A percentile compares a stretch with the other conserved stretches of the same genome.
phyloP scores from a whole-genome alignment of 768 basidiomycete genomes.

The Lyophyllum atratum region DNA sequence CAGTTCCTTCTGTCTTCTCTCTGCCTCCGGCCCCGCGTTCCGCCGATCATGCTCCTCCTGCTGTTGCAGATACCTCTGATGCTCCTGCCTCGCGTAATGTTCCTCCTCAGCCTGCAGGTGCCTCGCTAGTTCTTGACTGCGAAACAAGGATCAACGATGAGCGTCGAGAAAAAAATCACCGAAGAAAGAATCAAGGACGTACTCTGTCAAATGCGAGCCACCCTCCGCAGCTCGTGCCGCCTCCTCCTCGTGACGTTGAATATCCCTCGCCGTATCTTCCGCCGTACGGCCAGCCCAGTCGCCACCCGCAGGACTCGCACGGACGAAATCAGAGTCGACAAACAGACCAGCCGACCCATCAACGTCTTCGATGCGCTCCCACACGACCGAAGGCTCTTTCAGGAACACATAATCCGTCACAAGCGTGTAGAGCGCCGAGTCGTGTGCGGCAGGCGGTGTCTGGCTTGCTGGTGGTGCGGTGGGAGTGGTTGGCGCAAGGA shows the following conservation, averaged over 20 bases:
- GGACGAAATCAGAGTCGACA: conserved; percentile 70
- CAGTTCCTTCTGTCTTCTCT: conserved; percentile 25
- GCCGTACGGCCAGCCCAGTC: conserved; percentile 78
- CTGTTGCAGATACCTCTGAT: conserved; percentile 30
- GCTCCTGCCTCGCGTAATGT: conserved; percentile 41
- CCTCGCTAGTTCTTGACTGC: conserved; percentile 67
- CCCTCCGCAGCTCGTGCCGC: conserved; percentile 13
- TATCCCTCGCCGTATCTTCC: conserved; percentile 55
- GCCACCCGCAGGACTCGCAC: conserved; percentile 70
- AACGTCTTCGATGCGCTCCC: conserved; percentile 90
- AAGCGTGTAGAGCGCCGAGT: conserved; percentile 69
- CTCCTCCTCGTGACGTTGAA: conserved; percentile 44
- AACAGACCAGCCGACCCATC: conserved; percentile 80
- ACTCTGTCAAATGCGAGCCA: conserved; percentile 56
- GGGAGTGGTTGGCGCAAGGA: background rate
- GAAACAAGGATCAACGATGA: conserved; percentile 6
- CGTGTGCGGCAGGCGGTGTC: background rate
- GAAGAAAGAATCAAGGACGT: conserved; percentile 27
- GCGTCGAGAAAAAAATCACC: background rate
- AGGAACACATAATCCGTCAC: conserved; percentile 86
- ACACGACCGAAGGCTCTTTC: conserved; percentile 77
- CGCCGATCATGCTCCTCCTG: conserved; percentile 12
- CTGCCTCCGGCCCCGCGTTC: conserved; percentile 23
- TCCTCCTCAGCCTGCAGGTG: conserved; percentile 86
- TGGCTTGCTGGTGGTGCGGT: conserved; percentile 6